Conservation (phyloP, 495 filamentous ascomycete genomes). For the Apiosordaria backusii region DNA sequence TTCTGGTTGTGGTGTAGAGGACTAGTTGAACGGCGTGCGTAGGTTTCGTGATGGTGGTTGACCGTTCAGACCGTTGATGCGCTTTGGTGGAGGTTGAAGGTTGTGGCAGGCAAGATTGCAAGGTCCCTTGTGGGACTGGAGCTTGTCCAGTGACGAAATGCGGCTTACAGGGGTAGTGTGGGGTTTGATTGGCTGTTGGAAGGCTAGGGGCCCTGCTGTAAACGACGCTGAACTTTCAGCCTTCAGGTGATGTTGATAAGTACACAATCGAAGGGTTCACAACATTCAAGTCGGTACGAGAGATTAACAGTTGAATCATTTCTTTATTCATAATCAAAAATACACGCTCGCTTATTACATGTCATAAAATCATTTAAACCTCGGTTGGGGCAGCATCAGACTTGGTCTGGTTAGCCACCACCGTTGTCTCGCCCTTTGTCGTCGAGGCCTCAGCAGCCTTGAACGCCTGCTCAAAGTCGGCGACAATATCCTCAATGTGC, state of each 20-base stretch:
- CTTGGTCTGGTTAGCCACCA: slow-evolving; percentile 27
- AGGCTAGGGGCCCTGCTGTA: background rate
- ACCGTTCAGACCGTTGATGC: background rate
- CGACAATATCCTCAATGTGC: slow-evolving; percentile 97
- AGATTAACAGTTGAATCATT: background rate
- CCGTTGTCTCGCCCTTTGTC: slow-evolving; percentile 23
- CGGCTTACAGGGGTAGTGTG: slow-evolving; percentile 4
- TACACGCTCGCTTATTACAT: slow-evolving; percentile 5
- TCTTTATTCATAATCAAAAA: slow-evolving; percentile 2
- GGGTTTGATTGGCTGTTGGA: background rate
- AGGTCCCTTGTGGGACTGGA: background rate
- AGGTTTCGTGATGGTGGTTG: background rate
- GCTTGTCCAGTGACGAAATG: slow-evolving; percentile 13
- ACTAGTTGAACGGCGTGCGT: background rate
- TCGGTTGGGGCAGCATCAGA: slow-evolving; percentile 38
- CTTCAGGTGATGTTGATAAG: background rate
- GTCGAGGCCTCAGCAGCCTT: slow-evolving; percentile 43
- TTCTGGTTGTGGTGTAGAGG: background rate
- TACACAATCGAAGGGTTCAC: background rate
- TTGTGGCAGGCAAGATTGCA: background rate
- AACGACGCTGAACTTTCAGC: background rate
- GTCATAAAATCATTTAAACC: slow-evolving; percentile 24
- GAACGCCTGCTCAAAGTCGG: slow-evolving; percentile 93
- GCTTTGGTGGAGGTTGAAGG: background rate
- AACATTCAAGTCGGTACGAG: background rate